phyloP scores from a whole-genome alignment of 2,329 filamentous ascomycete genomes.

The Verticillium nonalfalfae region DNA sequence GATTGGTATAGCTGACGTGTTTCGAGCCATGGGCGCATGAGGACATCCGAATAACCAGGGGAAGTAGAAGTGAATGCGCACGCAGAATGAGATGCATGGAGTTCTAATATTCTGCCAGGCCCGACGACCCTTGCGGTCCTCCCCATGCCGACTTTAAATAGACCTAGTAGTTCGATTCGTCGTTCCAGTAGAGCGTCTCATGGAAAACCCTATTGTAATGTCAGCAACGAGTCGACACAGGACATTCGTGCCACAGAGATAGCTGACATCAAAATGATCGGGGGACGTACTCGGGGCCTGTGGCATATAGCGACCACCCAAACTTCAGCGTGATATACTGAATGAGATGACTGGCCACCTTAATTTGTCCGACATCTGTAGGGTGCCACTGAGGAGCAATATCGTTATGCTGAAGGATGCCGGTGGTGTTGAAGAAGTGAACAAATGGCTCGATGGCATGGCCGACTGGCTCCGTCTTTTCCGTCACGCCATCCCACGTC shows the following conservation, averaged over 20 bases:
- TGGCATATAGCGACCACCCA: constrained; percentile 48
- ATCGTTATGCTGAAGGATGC: constrained; percentile 56
- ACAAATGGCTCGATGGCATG: constrained; percentile 38
- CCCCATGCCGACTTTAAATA: not conserved
- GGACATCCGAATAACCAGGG: not conserved
- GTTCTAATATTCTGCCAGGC: not conserved
- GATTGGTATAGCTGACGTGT: not conserved
- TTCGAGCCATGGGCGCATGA: not conserved
- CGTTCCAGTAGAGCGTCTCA: constrained; percentile 47
- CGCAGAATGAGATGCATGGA: not conserved
- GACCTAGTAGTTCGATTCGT: constrained; percentile 34
- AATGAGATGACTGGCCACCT: constrained; percentile 52
- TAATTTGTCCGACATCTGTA: constrained; percentile 55
- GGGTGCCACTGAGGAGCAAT: constrained; percentile 52
- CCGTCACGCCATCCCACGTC: constrained; percentile 31
- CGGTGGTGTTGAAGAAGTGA: constrained; percentile 55
- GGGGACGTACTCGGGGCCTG: constrained; percentile 43
- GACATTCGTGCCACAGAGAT: not conserved
- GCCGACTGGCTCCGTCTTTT: constrained; percentile 24
- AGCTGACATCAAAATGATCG: constrained; percentile 15
- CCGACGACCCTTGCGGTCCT: not conserved
- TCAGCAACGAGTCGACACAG: constrained; percentile 4
- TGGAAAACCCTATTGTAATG: constrained; percentile 23
- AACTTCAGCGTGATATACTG: constrained; percentile 51
- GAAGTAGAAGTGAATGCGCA: not conserved